A percentile compares a stretch with the other conserved stretches of the same genome.
These are phyloP conservation scores for Hylodesmum podocarpum DNA, from an alignment of 306 rosid species.

Conservation along the genomic window DNA sequence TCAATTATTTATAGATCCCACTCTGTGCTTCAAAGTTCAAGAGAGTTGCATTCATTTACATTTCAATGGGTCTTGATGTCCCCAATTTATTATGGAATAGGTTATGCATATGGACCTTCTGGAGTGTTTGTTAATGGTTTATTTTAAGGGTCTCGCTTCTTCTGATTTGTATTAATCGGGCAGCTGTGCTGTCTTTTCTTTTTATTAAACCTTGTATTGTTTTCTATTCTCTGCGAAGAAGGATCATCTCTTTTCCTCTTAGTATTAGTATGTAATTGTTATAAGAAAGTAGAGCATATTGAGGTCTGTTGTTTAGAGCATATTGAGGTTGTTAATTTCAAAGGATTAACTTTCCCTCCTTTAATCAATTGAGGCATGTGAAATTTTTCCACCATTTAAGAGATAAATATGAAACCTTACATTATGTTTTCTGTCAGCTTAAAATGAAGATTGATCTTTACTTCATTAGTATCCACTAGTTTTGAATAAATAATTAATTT, in stretches of 20 bases:
- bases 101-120: constrained; percentile 18
- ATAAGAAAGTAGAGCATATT: background rate
- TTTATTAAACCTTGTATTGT: background rate
- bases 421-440: background rate
- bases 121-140: constrained; percentile 10
- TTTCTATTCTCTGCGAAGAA: constrained; percentile 1
- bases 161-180: background rate
- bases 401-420: background rate
- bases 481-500: background rate
- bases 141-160: background rate
- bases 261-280: background rate
- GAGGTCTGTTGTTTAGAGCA: background rate
- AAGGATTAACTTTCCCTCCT: background rate
- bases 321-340: background rate
- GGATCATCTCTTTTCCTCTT: background rate
- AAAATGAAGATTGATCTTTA: constrained; percentile 8
- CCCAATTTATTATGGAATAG: constrained; percentile 13
- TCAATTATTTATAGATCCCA: constrained; percentile 16
- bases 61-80: background rate
- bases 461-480: background rate
- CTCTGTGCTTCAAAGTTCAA: constrained; percentile 11
- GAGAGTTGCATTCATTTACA: constrained; percentile 27
- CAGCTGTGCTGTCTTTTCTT: background rate
- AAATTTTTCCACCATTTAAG: background rate
- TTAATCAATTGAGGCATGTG: background rate